Conservation (phyloP, 768 basidiomycete species). For the Suillus ampliporus region DNA sequence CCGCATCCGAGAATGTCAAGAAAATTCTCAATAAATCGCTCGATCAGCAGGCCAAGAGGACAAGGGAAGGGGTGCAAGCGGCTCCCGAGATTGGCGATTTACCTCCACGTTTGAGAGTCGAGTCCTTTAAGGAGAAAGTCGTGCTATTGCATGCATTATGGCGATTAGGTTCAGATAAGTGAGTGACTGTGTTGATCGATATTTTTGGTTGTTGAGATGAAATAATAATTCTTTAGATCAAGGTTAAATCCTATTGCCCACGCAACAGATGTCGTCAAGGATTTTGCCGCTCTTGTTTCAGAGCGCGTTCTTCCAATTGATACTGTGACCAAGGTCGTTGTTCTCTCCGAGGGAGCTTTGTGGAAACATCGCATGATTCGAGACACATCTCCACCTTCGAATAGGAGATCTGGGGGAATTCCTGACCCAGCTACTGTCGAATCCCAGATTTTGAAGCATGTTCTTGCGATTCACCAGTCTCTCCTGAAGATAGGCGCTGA, state of each 20-base stretch:
- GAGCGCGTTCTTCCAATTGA: conserved; percentile 77
- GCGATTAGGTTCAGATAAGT: conserved; percentile 64
- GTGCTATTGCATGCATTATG: conserved; percentile 81
- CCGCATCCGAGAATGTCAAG: conserved; percentile 84
- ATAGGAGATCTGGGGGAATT: conserved; percentile 30
- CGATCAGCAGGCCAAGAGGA: conserved; percentile 58
- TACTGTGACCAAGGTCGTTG: conserved; percentile 72
- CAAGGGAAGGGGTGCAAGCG: conserved; percentile 43
- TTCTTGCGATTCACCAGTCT: conserved; percentile 65
- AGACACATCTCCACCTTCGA: conserved; percentile 40
- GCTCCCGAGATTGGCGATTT: conserved; percentile 37
- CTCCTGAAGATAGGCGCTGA: conserved; percentile 69
- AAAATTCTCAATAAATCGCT: conserved; percentile 70
- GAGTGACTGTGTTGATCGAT: conserved; percentile 28
- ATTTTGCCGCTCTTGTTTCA: conserved; percentile 66
- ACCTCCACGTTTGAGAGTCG: conserved; percentile 59
- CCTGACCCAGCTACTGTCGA: conserved; percentile 52
- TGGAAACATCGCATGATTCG: conserved; percentile 86
- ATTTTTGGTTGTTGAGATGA: conserved; percentile 9
- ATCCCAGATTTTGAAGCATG: conserved; percentile 67
- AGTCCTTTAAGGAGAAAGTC: conserved; percentile 73
- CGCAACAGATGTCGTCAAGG: conserved; percentile 52
- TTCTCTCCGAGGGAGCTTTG: conserved; percentile 78
- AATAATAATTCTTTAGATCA: conserved; percentile 17
- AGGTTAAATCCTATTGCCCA: conserved; percentile 56